phyloP scores from a whole-genome alignment of 2,329 filamentous ascomycete species.

The Fusarium aywerte region DNA sequence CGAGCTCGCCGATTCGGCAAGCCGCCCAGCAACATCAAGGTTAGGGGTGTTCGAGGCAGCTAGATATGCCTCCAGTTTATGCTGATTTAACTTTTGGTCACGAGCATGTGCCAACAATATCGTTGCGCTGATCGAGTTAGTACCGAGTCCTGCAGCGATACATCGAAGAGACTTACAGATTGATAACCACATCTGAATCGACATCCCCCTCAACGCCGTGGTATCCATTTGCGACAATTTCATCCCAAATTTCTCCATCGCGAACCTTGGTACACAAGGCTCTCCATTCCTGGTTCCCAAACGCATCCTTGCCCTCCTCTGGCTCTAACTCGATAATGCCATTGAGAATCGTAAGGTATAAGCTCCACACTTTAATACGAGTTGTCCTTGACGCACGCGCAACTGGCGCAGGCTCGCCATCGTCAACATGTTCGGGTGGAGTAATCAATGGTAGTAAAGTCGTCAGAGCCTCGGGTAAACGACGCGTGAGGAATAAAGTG shows the following conservation, averaged over 20 bases:
- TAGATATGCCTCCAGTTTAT: constrained; percentile 87
- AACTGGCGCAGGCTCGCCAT: constrained; percentile 74
- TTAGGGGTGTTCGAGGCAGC: constrained; percentile 78
- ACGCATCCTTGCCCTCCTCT: constrained; percentile 88
- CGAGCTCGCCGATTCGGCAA: constrained; percentile 59
- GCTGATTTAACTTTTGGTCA: constrained; percentile 85
- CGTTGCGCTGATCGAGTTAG: constrained; percentile 72
- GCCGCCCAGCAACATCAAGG: constrained; percentile 75
- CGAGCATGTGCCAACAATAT: constrained; percentile 90
- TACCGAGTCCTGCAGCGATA: background rate
- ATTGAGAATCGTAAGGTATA: constrained; percentile 94
- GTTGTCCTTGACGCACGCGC: constrained; percentile 83
- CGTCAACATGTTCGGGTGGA: constrained; percentile 61
- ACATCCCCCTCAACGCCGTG: constrained; percentile 88
- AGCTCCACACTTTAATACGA: constrained; percentile 94
- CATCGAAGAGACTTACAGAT: constrained; percentile 68
- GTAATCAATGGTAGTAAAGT: constrained; percentile 86
- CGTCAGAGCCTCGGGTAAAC: constrained; percentile 87
- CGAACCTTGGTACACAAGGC: constrained; percentile 83
- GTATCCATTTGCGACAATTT: constrained; percentile 88
- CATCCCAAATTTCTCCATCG: constrained; percentile 93
- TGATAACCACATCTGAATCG: constrained; percentile 93
- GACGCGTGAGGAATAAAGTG: constrained; percentile 92
- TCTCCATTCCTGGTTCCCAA: constrained; percentile 88
- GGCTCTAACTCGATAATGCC: constrained; percentile 88